Base-by-base conservation (phyloP, 768 basidiomycete genomes). In the Ephemerocybe angulata region DNA sequence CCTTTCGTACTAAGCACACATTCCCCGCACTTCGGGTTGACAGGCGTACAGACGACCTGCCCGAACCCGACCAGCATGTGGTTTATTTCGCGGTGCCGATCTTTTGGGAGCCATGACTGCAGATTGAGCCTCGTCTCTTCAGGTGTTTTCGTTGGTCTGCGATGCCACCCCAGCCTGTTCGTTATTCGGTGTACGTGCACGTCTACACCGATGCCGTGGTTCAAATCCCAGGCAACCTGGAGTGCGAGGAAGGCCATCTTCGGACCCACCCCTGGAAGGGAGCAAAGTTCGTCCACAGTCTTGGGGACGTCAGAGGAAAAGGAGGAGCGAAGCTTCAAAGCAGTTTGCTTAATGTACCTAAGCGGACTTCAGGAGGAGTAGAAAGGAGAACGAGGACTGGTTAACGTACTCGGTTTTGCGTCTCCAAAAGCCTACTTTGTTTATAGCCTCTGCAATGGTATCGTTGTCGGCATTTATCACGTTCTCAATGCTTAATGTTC, bases 161-260 rank as follows among this genome's bases (percentile, higher is more conserved):
- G 82, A 69, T 98, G 96, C 96, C 96, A 99, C 37, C 90, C 86
- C 1, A 99, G 70, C 15, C 93, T 77, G 61, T 98, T 95, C 25
- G 94, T 94, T 51, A 99, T 98, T 5, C 96, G 77, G 61, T 98
- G 94, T 6, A 98, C 94, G 67, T 99, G 96, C 0, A 93, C 89
- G 61, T 99, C 96, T 0, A 98, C 96, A 0, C 95, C 96, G 30
- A 98, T 96, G 1, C 96, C 96, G 24, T 80, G 76, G 61, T 93
- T 92, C 43, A 91, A 58, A 59, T 88, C 80, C 92, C 91, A 96
- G 1, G 91, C 93, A 25, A 81, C 81, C 60, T 93, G 93, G 2
- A 96, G 76, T 1, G 85, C 75, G 31, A 97, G 68, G 70, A 91
- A 96, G 1, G 92, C 92, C 93, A 98, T 97, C 69, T 99, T 98